Percentiles rank a stretch among this genome's conserved stretches.
Conservation (phyloP, 805 yeast genomes). For the Hanseniaspora clermontiae region DNA sequence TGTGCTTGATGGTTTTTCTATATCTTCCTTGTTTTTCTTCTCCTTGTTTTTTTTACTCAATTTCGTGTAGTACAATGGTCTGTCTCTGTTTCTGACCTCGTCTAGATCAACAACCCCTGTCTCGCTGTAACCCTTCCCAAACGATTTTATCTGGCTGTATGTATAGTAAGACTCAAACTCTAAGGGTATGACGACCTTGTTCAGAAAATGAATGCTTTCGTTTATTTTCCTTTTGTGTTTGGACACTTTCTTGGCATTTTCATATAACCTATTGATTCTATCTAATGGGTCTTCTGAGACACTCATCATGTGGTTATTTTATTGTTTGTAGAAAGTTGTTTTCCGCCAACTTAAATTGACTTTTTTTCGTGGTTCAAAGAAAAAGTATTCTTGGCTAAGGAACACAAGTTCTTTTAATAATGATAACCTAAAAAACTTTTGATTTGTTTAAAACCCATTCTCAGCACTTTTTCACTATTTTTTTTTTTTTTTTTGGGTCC, state of each 20-base stretch:
- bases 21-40: neutral
- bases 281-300: neutral
- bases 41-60: slow-evolving; percentile 15
- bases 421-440: neutral
- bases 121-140: slow-evolving; percentile 24
- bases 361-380: neutral
- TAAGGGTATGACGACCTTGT: slow-evolving; percentile 17
- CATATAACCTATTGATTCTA: neutral
- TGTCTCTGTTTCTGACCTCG: slow-evolving; percentile 21
- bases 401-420: neutral
- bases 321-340: neutral
- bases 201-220: slow-evolving; percentile 15
- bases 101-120: slow-evolving; percentile 26
- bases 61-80: slow-evolving; percentile 22
- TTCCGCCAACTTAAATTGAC: neutral
- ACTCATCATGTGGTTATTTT: neutral
- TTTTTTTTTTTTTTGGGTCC: neutral
- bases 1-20: neutral
- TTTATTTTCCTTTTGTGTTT: slow-evolving; percentile 14
- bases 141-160: slow-evolving; percentile 22
- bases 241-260: neutral
- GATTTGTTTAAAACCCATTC: neutral
- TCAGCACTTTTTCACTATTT: too few relatives aligned
- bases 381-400: too few relatives aligned
- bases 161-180: slow-evolving; percentile 29